Evolutionary conservation across 31 red algal species (phyloP).

Genomic region (Odonthalia washingtoniensis): DNA sequence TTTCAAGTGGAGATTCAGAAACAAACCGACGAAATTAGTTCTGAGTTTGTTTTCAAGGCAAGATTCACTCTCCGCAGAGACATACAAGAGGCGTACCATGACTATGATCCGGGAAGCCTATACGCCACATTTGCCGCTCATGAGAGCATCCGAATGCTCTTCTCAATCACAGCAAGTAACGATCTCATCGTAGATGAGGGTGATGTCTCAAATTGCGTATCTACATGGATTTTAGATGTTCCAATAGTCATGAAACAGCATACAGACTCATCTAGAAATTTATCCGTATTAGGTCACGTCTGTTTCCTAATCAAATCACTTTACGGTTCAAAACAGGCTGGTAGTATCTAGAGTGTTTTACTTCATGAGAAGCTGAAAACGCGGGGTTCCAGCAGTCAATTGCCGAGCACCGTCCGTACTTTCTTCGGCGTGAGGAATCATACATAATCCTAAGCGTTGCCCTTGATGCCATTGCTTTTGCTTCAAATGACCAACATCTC

Average conservation of each 20-base stretch:
- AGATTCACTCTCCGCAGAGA: too few species aligned
- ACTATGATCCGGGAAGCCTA: too few species aligned
- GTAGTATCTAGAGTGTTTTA: slow-evolving; percentile 20
- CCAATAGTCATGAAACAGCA: slow-evolving; percentile 43
- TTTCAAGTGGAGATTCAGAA: too few species aligned
- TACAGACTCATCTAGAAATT: slow-evolving; percentile 3
- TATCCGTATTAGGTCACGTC: background rate
- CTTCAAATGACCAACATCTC: background rate
- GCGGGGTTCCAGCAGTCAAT: slow-evolving; percentile 15
- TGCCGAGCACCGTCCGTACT: background rate
- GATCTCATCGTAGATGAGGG: slow-evolving; percentile 31
- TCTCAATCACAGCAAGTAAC: background rate
- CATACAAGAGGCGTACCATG: slow-evolving; percentile 4
- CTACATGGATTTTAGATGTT: slow-evolving; percentile 26
- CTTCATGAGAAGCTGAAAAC: background rate
- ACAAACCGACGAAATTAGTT: too few species aligned
- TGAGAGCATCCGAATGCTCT: slow-evolving; percentile 25
- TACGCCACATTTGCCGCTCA: slow-evolving; percentile 16
- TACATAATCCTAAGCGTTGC: background rate
- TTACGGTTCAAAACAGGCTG: slow-evolving; percentile 29
- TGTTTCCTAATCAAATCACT: background rate
- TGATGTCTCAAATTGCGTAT: slow-evolving; percentile 29
- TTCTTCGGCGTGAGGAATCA: background rate
- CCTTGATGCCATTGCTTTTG: slow-evolving; percentile 41
- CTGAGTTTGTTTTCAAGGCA: too few species aligned